Evolutionary conservation across 106 monocot genomes (phyloP).

Genomic region (Dendrobium catenatum): DNA sequence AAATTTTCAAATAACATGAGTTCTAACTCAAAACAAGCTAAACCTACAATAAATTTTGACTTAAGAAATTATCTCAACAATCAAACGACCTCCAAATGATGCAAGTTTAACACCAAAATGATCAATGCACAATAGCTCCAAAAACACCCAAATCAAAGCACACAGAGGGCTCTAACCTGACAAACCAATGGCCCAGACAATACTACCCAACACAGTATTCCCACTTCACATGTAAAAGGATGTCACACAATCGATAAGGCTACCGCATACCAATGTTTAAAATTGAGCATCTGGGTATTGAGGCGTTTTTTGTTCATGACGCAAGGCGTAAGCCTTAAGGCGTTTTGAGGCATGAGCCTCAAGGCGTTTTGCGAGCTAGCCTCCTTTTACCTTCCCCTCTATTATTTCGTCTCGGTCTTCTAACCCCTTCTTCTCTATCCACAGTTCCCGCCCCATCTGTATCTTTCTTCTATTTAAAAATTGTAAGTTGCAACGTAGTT

Average conservation of each 20-base stretch:
- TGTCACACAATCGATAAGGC: background rate
- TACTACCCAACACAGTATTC: background rate
- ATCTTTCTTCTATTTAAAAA: no score
- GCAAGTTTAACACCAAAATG: background rate
- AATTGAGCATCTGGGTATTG: no score
- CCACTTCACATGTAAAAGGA: background rate
- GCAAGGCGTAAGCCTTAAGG: no score
- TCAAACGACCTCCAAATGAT: background rate
- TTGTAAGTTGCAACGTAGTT: no score
- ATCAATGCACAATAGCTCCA: background rate
- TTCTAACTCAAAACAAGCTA: background rate
- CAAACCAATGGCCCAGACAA: background rate
- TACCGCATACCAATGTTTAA: no score
- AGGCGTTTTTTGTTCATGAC: no score
- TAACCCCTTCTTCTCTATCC: no score
- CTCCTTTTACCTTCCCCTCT: no score
- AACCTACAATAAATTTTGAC: background rate
- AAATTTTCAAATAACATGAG: background rate
- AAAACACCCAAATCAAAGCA: background rate
- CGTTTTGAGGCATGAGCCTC: no score
- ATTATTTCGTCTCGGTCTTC: no score
- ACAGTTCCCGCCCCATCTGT: no score
- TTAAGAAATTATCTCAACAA: background rate
- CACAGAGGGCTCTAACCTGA: background rate
- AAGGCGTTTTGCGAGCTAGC: no score